These are phyloP conservation scores for Drechslera avenae DNA, from an alignment of 2,329 filamentous ascomycete species.

Conservation along the genomic window DNA sequence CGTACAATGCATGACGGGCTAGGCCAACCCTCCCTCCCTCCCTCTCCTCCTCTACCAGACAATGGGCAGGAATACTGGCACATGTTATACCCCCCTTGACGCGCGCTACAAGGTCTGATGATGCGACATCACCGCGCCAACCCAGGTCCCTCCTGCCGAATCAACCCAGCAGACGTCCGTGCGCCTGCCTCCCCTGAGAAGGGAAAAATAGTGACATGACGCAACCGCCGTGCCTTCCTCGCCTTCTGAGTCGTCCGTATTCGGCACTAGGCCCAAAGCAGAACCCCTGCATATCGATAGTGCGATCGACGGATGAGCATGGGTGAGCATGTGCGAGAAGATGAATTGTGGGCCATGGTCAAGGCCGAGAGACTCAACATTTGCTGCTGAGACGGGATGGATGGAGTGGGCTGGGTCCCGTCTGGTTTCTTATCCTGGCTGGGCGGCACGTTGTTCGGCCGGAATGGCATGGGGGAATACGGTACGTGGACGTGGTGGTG, in stretches of 20 bases:
- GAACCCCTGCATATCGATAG: constrained; percentile 15
- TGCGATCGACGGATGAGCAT: constrained; percentile 29
- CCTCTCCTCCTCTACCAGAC: too few relatives aligned
- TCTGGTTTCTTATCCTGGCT: too few relatives aligned
- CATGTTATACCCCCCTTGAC: too few relatives aligned
- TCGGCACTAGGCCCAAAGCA: not conserved
- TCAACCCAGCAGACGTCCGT: not conserved
- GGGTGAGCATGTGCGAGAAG: constrained; percentile 4
- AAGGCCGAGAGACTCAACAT: too few relatives aligned
- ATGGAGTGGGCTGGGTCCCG: too few relatives aligned
- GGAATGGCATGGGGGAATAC: too few relatives aligned
- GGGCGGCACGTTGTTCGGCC: too few relatives aligned
- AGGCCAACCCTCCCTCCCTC: not conserved
- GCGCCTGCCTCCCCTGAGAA: not conserved
- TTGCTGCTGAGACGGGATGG: too few relatives aligned
- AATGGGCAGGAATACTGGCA: too few relatives aligned
- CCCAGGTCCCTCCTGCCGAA: not conserved
- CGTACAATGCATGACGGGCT: too few relatives aligned
- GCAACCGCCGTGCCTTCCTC: not conserved
- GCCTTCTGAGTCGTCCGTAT: not conserved
- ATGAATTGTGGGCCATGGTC: constrained; percentile 4
- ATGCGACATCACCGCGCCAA: not conserved
- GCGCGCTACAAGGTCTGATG: too few relatives aligned
- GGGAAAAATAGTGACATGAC: constrained; percentile 4
- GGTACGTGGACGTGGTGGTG: too few relatives aligned